These are phyloP conservation scores for Pythium plurisporium DNA, from an alignment of 352 stramenopile genomes.

Conservation along the genomic window DNA sequence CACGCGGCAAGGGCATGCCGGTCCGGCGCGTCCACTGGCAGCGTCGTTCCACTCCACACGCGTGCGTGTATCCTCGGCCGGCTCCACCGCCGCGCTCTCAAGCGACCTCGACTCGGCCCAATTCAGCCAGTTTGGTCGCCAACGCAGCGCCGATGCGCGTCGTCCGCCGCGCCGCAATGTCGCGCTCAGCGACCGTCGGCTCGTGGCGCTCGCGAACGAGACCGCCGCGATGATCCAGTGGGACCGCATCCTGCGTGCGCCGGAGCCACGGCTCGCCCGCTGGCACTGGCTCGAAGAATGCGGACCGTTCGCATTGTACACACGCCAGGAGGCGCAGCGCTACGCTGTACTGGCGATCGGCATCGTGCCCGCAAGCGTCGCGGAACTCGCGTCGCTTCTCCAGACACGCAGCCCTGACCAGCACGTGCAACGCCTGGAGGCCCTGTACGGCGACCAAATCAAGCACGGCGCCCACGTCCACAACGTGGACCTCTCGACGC, in stretches of 20 bases:
- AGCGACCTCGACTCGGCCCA: background rate
- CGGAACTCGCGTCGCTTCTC: conserved; percentile 1
- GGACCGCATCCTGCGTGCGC: conserved; percentile 8
- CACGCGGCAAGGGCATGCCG: background rate
- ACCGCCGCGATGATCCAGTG: conserved; percentile 11
- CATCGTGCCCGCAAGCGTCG: background rate
- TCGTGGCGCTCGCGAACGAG: conserved; percentile 1
- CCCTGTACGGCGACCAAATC: conserved; percentile 1
- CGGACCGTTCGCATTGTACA: conserved; percentile 15
- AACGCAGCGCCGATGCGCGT: background rate
- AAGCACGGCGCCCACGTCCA: conserved; percentile 2
- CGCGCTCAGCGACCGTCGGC: background rate
- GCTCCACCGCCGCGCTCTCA: conserved; percentile 15
- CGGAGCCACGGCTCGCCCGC: background rate
- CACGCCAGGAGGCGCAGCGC: background rate
- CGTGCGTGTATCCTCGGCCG: conserved; percentile 5
- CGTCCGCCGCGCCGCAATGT: conserved; percentile 1
- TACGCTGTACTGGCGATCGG: conserved; percentile 8
- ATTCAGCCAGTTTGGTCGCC: background rate
- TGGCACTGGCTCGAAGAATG: conserved; percentile 21
- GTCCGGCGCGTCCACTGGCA: background rate
- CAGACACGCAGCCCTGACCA: background rate
- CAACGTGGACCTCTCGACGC: background rate
- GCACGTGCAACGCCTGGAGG: conserved; percentile 5
- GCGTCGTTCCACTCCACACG: conserved; percentile 3